Base-by-base conservation (phyloP, 225 moss, liverwort and hornwort genomes). In the Lunularia cruciata region DNA sequence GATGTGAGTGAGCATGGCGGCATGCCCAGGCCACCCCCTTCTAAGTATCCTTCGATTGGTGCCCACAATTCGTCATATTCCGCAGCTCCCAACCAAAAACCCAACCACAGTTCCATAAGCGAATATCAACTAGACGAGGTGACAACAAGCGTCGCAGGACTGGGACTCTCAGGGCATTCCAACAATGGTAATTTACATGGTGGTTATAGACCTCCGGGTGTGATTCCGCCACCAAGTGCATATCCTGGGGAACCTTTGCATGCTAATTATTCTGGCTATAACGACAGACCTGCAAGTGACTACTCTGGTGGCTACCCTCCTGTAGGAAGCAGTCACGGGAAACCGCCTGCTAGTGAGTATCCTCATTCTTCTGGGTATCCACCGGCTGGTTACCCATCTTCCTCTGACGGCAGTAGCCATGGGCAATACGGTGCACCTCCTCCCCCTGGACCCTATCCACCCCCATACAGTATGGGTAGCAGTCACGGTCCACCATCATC, bases 111-210 rank as follows among this genome's bases (percentile, higher is more conserved):
- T 35, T 45, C 28, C 31, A 18, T 32, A 19, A 37, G 67, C 20
- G 31, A 63, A 15, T 63, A 72, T 39, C 16, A 59, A 65, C 35
- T 65, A 28, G 77, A 77, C 27, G 70, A 73, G 2, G 70, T 81
- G 12, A 68, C 77, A 31, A 77, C 73, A 70, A 59, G 61, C 23
- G 64, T 81, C 48, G 63, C 64, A 40, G 65, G 57, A 14, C 23
- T 77, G 0, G 65, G 73, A 2, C 19, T 77, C 30, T 51, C 70
- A 19, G 74, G 51, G 11, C 56, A 40, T 15, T 51, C 42, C 7
- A 26, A 28, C 31, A 62, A 58, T 18, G 7, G 23, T 33, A 26
- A 54, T 60, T 58, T 76, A 9, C 68, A 72, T 30, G 75, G 26
- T 33, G 9, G 54, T 9, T 57, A 75, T 43, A 15, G 20, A 66